Base-by-base conservation (phyloP, 1,284 basidiomycete species). In the Sporisorium sorghi region DNA sequence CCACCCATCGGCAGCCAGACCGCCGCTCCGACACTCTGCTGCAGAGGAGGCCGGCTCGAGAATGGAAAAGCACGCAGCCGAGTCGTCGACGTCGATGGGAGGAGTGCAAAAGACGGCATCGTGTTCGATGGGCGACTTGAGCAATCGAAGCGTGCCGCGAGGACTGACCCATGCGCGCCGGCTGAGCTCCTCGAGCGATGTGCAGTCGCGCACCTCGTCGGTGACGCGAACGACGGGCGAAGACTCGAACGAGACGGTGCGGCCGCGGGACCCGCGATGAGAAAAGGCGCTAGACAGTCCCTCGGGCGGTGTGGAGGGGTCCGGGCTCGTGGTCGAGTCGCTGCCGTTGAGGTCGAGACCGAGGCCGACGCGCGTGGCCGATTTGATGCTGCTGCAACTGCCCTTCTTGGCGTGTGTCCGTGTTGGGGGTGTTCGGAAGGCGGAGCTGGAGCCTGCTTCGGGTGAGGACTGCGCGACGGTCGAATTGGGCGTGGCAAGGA, bases 131-230 rank as follows among this genome's bases (percentile, higher is more conserved):
- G 72, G 66, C 17, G 72, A 75, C 39, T 50, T 58, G 51, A 75
- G 67, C 56, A 78, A 58, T 24, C 77, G 70, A 50, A 80, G 49
- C 19, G 72, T 77, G 8, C 78, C 78, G 15, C 56, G 61, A 2
- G 74, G 64, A 21, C 76, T 76, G 19, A 80, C 71, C 63, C 78
- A 77, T n/a, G 78, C 78, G 50, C 74, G 71, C 14, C 71, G 70
- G 44, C 72, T 80, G 43, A 80, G 73, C 19, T 75, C 72, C 30
- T 75, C 72, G 44, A 75, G 63, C 11, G 72, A 65, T 19, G 67
- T 32, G 43, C 67, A 70, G 17, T 66, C 43, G 12, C 63, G 51
- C n/a, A 60, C 63, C 40, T 70, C 66, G 14, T 65, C 65, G 24
- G 61, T 65, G 37, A 73, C 61, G 15, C 58, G 65, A n/a, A 65